Evolutionary conservation across 768 basidiomycete species (phyloP).

Genomic region (Phlegmacium glaucopus): DNA sequence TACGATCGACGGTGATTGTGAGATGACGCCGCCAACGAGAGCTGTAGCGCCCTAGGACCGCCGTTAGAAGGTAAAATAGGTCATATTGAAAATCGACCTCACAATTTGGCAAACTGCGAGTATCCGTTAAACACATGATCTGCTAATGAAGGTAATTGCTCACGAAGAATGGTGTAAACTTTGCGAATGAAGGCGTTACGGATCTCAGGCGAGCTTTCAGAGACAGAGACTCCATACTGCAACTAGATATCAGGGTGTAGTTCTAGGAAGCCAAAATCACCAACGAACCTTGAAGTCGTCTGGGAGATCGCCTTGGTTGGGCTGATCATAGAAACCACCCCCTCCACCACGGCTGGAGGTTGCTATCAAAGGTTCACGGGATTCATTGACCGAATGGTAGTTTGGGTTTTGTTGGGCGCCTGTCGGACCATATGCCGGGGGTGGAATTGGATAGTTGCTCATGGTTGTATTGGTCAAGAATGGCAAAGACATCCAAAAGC

Average conservation of each 20-base stretch:
- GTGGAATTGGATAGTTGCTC: conserved; percentile 60
- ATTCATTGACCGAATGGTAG: conserved; percentile 28
- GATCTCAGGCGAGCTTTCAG: conserved; percentile 75
- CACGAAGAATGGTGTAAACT: conserved; percentile 87
- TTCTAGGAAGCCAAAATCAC: not conserved
- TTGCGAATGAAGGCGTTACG: conserved; percentile 86
- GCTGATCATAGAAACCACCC: conserved; percentile 70
- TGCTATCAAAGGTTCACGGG: conserved; percentile 55
- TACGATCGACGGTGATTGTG: conserved; percentile 55
- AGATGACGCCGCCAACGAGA: conserved; percentile 70
- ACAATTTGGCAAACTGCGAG: conserved; percentile 72
- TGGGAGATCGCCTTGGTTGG: conserved; percentile 69
- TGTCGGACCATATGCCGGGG: conserved; percentile 57
- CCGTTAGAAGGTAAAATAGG: not conserved
- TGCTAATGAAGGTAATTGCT: conserved; percentile 27
- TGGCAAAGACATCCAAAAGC: conserved; percentile 7
- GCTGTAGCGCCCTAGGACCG: conserved; percentile 64
- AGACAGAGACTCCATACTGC: conserved; percentile 79
- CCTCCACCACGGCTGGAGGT: conserved; percentile 42
- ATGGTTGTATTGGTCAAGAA: conserved; percentile 34
- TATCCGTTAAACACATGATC: not conserved
- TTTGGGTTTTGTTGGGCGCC: conserved; percentile 28
- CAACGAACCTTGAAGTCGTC: conserved; percentile 87
- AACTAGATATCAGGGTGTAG: conserved; percentile 1
- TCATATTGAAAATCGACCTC: conserved; percentile 16